Conservation (phyloP, 305 asterid species). For the Fraxinus baroniana region DNA sequence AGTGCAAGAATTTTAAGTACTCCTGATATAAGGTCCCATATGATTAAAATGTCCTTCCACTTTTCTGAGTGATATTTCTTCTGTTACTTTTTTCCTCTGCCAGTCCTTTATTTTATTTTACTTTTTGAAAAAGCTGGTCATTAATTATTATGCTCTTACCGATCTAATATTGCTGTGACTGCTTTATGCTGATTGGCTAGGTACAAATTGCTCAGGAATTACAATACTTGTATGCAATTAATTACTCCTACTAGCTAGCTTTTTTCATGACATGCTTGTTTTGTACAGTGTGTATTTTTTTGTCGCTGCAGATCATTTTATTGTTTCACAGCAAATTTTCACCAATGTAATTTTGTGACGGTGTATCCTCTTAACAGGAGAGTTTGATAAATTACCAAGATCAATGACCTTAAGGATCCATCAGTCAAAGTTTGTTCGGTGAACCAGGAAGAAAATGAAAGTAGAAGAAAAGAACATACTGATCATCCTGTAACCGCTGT, state of each 20-base stretch:
- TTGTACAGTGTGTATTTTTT: not conserved
- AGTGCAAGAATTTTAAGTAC: not conserved
- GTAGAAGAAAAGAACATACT: slow-evolving; percentile 14
- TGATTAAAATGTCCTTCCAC: not conserved
- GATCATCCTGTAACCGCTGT: not conserved
- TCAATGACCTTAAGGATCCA: slow-evolving; percentile 21
- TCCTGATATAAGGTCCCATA: not conserved
- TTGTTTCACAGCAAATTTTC: not conserved
- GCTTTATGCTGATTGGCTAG: not conserved
- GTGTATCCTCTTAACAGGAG: slow-evolving; percentile 48
- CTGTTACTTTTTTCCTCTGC: not conserved
- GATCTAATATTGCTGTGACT: not conserved
- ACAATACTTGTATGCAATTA: not conserved
- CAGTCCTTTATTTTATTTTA: not conserved
- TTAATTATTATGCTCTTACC: not conserved
- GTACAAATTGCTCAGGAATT: not conserved
- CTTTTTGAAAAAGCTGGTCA: not conserved
- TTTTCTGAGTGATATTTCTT: not conserved
- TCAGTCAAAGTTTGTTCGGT: slow-evolving; percentile 6
- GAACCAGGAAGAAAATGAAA: slow-evolving; percentile 12
- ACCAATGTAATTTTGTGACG: not conserved
- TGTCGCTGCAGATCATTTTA: not conserved
- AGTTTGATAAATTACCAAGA: slow-evolving; percentile 36
- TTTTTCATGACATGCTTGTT: not conserved
- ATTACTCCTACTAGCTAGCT: not conserved